Percentiles rank a stretch among this genome's conserved stretches.
Conservation (phyloP, 1,284 basidiomycete genomes). For the Neonothopanus nambi region DNA sequence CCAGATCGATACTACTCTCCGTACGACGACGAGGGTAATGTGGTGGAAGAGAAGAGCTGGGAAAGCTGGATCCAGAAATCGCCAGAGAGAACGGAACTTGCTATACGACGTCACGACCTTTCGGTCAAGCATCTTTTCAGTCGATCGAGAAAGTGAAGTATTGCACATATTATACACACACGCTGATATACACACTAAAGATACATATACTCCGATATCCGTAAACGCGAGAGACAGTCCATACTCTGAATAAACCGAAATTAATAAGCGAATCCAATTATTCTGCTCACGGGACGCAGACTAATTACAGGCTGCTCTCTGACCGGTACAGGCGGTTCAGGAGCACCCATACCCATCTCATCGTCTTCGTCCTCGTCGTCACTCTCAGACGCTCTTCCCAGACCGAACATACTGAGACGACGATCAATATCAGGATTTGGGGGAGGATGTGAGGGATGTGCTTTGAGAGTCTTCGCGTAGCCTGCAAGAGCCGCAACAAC, state of each 20-base stretch:
- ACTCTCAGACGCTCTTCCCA: constrained; percentile 55
- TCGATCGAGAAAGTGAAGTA: too few species aligned
- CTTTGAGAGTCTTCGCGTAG: constrained; percentile 48
- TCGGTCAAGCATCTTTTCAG: too few species aligned
- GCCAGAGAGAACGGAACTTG: too few species aligned
- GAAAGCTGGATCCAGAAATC: too few species aligned
- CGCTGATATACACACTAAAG: constrained; percentile 1
- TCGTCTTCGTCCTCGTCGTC: constrained; percentile 62
- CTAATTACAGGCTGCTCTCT: constrained; percentile 55
- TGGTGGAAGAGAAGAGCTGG: too few species aligned
- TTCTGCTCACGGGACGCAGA: constrained; percentile 58
- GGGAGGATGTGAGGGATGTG: constrained; percentile 49
- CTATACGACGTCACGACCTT: too few species aligned
- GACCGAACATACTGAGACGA: constrained; percentile 56
- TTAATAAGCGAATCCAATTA: constrained; percentile 53
- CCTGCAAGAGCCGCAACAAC: constrained; percentile 54
- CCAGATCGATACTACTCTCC: too few species aligned
- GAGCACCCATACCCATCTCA: not conserved
- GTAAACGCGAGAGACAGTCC: not conserved
- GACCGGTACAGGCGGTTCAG: constrained; percentile 17
- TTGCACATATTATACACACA: constrained; percentile 1
- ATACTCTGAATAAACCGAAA: not conserved
- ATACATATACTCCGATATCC: constrained; percentile 1
- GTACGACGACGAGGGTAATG: too few species aligned
- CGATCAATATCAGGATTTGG: constrained; percentile 47